Percentiles rank a stretch among this genome's conserved stretches.
phyloP scores from a whole-genome alignment of 257 asterid genomes.

The Solanum sejunctum region DNA sequence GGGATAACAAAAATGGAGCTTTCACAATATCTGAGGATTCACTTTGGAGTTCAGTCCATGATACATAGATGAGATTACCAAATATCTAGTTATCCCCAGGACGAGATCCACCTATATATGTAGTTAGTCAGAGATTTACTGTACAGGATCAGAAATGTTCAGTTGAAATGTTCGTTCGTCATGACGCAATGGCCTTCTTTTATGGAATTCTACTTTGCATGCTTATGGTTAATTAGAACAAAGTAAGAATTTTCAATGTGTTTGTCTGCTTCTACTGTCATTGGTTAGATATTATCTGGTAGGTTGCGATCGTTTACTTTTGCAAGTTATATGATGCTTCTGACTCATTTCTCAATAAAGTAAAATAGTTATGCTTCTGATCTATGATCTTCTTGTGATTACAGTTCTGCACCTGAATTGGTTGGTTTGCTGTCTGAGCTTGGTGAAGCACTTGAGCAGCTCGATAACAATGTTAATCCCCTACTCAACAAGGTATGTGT shows the following conservation, averaged over 20 bases:
- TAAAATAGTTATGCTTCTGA: background rate
- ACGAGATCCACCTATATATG: background rate
- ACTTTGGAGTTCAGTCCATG: background rate
- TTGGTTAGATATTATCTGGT: background rate
- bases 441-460: constrained; percentile 57
- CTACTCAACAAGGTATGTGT: constrained; percentile 50
- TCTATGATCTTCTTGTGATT: constrained; percentile 14
- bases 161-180: background rate
- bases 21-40: background rate
- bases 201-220: background rate
- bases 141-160: background rate
- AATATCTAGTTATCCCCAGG: background rate
- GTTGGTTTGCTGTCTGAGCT: constrained; percentile 83
- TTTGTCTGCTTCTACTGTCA: background rate
- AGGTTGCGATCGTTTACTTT: background rate
- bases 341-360: background rate
- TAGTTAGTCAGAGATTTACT: background rate
- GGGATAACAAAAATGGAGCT: background rate
- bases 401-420: constrained; percentile 91
- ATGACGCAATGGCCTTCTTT: background rate
- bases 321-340: background rate
- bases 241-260: background rate
- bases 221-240: background rate
- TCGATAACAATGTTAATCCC: constrained; percentile 75
- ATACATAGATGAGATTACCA: background rate